Conservation (phyloP, 1,284 basidiomycete genomes). For the Leccinum subspadiceum region DNA sequence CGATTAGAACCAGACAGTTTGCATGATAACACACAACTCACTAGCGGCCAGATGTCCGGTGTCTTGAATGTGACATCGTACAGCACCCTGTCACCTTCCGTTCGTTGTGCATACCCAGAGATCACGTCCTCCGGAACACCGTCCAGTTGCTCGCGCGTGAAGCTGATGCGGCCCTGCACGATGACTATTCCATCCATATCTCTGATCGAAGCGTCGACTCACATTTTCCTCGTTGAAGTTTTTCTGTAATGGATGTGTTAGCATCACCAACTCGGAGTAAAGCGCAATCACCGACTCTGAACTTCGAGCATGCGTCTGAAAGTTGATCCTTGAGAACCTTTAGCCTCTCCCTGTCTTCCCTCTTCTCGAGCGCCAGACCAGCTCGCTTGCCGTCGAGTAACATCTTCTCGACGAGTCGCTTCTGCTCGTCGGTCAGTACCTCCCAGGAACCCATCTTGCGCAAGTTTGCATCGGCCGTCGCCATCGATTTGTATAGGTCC, state of each 20-base stretch:
- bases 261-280: not conserved
- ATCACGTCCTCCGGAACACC: constrained; percentile 77
- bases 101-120: constrained; percentile 68
- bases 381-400: constrained; percentile 73
- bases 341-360: constrained; percentile 52
- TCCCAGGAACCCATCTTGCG: constrained; percentile 55
- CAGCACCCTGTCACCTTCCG: constrained; percentile 52
- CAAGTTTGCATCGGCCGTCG: constrained; percentile 68
- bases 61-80: constrained; percentile 57
- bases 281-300: constrained; percentile 49
- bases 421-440: constrained; percentile 61
- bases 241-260: constrained; percentile 47
- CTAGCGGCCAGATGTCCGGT: constrained; percentile 74
- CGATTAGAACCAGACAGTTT: not conserved
- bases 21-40: constrained; percentile 33
- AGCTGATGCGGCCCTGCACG: constrained; percentile 54
- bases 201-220: constrained; percentile 7
- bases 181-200: not conserved
- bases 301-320: constrained; percentile 68
- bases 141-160: constrained; percentile 71
- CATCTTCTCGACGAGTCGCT: constrained; percentile 75
- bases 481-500: constrained; percentile 73
- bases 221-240: constrained; percentile 87
- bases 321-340: constrained; percentile 66
- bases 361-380: constrained; percentile 69